Base-by-base conservation (phyloP, 208 protist species). In the Leishmania guyanensis region DNA sequence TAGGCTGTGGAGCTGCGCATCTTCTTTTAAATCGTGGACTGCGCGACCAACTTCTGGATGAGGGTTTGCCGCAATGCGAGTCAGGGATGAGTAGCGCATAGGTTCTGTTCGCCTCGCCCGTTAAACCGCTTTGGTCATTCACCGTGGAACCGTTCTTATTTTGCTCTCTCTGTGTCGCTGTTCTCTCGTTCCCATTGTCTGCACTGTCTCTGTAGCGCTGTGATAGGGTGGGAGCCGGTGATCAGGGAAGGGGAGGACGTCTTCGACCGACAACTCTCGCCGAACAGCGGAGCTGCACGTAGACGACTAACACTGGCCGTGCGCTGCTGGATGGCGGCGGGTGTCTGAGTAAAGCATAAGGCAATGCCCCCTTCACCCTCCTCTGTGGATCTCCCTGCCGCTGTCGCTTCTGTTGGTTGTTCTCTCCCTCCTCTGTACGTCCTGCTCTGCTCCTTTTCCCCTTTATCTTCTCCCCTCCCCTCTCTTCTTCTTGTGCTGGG, bases 1-100 rank as follows among this genome's bases (percentile, higher is more conserved):
- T 93, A 89, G 88, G 70, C 75, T 26, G 51, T 50, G 9, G 78
- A 84, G 0, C 79, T 93, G n/a, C 66, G 81, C 75, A 71, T 56
- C 14, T 68, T 81, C n/a, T 79, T 84, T 50, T 26, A 64, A 26
- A 84, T 87, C 54, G 77, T 84, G 6, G 77, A 87, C 54, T 69
- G 69, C 16, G 71, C 70, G 2, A 81, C 65, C 0, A 74, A 84
- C 46, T 77, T 76, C 73, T 70, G 71, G 20, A 76, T 82, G 81
- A 46, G 43, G 56, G 46, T 14, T 26, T 64, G n/a, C 64, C 68
- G 26, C 65, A 71, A n/a, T 53, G 1, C 6, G 26, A 33, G 16
- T 43, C 36, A 17, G 69, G 36, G 46, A 20, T 17, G 26, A 73
- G 46, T 48, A 10, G 2, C 46, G 17, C 9, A 3, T 33, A 6